Evolutionary conservation across 192 early-diverging fungal genomes (phyloP).

Genomic region (Rhizophagus clarus): DNA sequence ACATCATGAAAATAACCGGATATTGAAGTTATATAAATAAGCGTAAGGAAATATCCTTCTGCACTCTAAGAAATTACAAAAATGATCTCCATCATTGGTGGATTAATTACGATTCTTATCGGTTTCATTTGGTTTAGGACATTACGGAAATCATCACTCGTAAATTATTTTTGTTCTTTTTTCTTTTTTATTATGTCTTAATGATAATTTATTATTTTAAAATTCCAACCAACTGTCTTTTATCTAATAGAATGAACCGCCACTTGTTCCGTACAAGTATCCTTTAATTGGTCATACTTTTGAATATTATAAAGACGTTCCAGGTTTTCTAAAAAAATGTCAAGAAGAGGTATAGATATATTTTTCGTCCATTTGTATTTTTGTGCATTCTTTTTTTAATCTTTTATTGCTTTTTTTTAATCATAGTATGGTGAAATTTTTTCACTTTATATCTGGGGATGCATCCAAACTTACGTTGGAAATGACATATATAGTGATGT

Average conservation of each 20-base stretch:
- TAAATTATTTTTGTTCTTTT: too few relatives aligned
- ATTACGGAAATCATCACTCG: too few relatives aligned
- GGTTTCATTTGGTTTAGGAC: too few relatives aligned
- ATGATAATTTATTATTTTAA: too few relatives aligned
- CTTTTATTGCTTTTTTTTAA: not conserved
- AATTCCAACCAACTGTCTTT: not conserved
- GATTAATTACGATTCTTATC: too few relatives aligned
- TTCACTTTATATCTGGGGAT: not conserved
- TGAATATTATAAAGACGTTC: constrained; percentile 1
- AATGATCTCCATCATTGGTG: too few relatives aligned
- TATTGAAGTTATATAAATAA: too few relatives aligned
- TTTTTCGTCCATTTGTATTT: not conserved
- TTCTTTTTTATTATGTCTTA: too few relatives aligned
- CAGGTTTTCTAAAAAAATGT: not conserved
- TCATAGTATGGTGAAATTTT: constrained; percentile 28
- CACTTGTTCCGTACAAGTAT: constrained; percentile 7
- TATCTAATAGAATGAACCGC: constrained; percentile 21
- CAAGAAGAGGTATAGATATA: constrained; percentile 13
- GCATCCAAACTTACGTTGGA: not conserved
- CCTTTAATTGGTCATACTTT: constrained; percentile 18
- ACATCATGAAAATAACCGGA: too few relatives aligned
- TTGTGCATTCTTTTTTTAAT: too few relatives aligned
- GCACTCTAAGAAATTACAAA: too few relatives aligned
- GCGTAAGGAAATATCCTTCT: too few relatives aligned
- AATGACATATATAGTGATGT: constrained; percentile 13